These are phyloP conservation scores for Cadophora sp. DNA, from an alignment of 2,329 filamentous ascomycete genomes.

Conservation along the genomic window DNA sequence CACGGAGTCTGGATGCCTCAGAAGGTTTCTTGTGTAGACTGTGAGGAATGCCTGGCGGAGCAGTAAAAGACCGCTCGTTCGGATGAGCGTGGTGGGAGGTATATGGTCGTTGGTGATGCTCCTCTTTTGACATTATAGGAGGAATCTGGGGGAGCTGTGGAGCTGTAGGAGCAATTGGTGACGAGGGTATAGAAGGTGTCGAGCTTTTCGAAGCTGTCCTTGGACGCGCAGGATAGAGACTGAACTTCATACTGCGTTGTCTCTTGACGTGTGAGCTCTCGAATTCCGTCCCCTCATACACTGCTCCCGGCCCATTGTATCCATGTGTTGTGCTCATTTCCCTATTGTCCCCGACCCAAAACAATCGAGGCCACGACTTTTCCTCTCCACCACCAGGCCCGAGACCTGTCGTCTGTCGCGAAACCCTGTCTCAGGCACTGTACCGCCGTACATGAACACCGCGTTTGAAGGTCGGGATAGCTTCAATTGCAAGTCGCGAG, in stretches of 20 bases:
- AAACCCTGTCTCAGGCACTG: conserved; percentile 22
- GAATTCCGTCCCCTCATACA: conserved; percentile 21
- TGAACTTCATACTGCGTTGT: conserved; percentile 41
- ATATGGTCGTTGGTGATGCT: conserved; percentile 33
- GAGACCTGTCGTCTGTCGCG: conserved; percentile 26
- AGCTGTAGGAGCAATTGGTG: conserved; percentile 28
- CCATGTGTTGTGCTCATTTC: conserved; percentile 37
- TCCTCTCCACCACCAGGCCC: conserved; percentile 25
- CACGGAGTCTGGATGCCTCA: conserved; percentile 43
- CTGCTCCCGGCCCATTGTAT: conserved; percentile 31
- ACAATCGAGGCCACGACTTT: conserved; percentile 14
- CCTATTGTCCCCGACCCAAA: conserved; percentile 9
- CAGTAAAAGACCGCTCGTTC: conserved; percentile 36
- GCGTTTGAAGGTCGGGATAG: not conserved
- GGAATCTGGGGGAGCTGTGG: conserved; percentile 30
- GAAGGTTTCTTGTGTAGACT: conserved; percentile 40
- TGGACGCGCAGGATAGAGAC: conserved; percentile 38
- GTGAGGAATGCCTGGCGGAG: conserved; percentile 33
- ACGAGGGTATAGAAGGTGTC: conserved; percentile 28
- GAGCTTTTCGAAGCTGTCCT: conserved; percentile 34
- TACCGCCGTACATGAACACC: conserved; percentile 10
- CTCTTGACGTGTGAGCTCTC: conserved; percentile 29
- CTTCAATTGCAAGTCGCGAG: conserved; percentile 5
- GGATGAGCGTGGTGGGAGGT: conserved; percentile 36
- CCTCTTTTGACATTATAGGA: conserved; percentile 26